phyloP scores from a whole-genome alignment of 2,329 filamentous ascomycete genomes.

The Penicillium sp. region DNA sequence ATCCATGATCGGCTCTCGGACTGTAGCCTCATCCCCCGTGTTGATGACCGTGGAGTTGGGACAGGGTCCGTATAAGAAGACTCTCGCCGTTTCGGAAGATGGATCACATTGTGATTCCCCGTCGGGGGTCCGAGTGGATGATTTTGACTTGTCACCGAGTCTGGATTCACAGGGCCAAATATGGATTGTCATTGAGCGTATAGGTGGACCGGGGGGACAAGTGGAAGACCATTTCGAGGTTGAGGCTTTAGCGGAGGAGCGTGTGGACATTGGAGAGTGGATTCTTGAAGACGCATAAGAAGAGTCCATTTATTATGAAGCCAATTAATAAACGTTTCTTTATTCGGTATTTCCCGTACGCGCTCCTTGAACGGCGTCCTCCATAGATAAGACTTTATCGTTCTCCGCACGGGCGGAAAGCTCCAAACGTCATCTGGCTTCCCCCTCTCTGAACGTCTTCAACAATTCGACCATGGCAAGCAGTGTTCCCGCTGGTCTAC shows the following conservation, averaged over 20 bases:
- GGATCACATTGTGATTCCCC: constrained; percentile 71
- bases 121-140: constrained; percentile 65
- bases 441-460: constrained; percentile 4
- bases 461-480: constrained; percentile 61
- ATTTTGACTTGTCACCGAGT: constrained; percentile 72
- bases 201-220: constrained; percentile 60
- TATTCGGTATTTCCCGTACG: too few species aligned
- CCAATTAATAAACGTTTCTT: neutral
- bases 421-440: constrained; percentile 23
- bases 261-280: constrained; percentile 45
- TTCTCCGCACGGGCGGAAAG: constrained; percentile 24
- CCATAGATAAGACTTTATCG: constrained; percentile 8
- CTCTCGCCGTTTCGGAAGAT: constrained; percentile 66
- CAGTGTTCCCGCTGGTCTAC: constrained; percentile 68
- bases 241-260: constrained; percentile 43
- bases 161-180: constrained; percentile 56
- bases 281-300: constrained; percentile 33
- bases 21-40: constrained; percentile 52
- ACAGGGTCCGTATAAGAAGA: constrained; percentile 64
- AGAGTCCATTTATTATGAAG: neutral
- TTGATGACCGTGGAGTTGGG: constrained; percentile 72
- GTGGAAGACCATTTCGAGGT: constrained; percentile 45
- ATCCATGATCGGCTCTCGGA: constrained; percentile 37
- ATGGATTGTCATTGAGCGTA: constrained; percentile 79
- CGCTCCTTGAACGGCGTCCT: neutral